Evolutionary conservation across 306 rosid genomes (phyloP), one percentile per base, ranked within the genome.

Genomic region (Quercus cerris): DNA sequence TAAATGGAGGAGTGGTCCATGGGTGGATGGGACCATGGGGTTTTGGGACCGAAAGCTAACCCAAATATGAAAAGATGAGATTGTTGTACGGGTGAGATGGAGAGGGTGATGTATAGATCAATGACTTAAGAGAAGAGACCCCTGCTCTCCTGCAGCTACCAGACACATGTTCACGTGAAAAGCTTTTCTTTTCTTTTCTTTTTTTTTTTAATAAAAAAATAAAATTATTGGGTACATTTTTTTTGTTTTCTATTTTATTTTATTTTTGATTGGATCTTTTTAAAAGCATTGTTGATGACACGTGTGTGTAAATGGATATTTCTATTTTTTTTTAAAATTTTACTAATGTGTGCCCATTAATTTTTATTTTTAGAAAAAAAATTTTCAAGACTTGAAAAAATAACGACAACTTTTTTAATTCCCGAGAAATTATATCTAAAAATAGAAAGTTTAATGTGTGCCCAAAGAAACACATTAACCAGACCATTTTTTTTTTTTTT

Each of bases 91-190:
- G 5, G 19, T 3, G n/a, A 10, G 63, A 10, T 41, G 19, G 22
- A 22, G 71, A 18, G 31, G 17, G 27, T 52, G 67, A 67, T 27
- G 74, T 46, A 18, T 22, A 41, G 46, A 41, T 41, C 46, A 8
- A 41, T 41, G 46, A 41, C 46, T 41, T 41, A 41, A 41, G 11
- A 41, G 46, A 41, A 41, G 46, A 41, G 46, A 41, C 46, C 3
- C 11, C 46, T 41, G 46, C 46, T 11, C 46, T 41, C 11, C 85
- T 78, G 87, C 79, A 80, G 73, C 82, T 56, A 46, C 17, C 87
- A 75, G 83, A 78, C 76, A 33, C 66, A 8, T 70, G 68, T 58
- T 84, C 92, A 84, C 90, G 89, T 89, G 92, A 86, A 84, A 62
- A 22, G 14, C 35, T 30, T 80, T 23, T 23, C 23, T 23, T 72